Conservation (phyloP, 192 early-diverging fungal genomes). For the Backusella westeae region DNA sequence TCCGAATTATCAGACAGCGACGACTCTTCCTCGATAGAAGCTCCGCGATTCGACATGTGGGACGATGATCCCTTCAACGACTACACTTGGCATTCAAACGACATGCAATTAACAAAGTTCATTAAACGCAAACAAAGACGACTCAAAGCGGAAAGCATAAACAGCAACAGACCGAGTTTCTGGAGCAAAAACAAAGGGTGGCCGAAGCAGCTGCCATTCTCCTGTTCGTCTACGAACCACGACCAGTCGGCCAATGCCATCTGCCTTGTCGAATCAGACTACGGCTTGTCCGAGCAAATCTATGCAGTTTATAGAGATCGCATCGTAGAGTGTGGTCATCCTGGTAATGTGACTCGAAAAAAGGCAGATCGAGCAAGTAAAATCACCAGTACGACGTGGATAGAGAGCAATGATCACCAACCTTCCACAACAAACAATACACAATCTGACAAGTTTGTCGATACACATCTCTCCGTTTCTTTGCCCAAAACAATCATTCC, state of each 20-base stretch:
- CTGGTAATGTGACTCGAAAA: background rate
- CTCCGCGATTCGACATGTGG: conserved; percentile 33
- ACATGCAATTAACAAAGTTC: conserved; percentile 32
- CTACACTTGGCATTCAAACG: conserved; percentile 38
- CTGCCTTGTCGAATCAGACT: conserved; percentile 15
- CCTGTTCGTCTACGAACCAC: conserved; percentile 27
- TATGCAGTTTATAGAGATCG: conserved; percentile 26
- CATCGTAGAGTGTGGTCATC: conserved; percentile 25
- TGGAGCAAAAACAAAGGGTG: conserved; percentile 25
- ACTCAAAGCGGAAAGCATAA: background rate
- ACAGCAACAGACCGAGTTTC: conserved; percentile 17
- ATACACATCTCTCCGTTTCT: conserved; percentile 15
- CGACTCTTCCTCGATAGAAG: conserved; percentile 13
- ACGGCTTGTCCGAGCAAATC: conserved; percentile 15
- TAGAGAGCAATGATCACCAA: background rate
- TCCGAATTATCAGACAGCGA: conserved; percentile 18
- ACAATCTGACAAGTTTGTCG: conserved; percentile 10
- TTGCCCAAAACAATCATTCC: background rate
- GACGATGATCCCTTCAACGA: conserved; percentile 37
- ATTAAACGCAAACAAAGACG: conserved; percentile 14
- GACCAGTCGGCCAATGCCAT: conserved; percentile 26
- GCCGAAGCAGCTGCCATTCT: conserved; percentile 22
- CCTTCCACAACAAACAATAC: background rate
- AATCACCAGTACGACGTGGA: conserved; percentile 12
- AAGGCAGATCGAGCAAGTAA: background rate